Evolutionary conservation across 352 stramenopile genomes (phyloP).

Genomic region (Saprolegnia diclina): DNA sequence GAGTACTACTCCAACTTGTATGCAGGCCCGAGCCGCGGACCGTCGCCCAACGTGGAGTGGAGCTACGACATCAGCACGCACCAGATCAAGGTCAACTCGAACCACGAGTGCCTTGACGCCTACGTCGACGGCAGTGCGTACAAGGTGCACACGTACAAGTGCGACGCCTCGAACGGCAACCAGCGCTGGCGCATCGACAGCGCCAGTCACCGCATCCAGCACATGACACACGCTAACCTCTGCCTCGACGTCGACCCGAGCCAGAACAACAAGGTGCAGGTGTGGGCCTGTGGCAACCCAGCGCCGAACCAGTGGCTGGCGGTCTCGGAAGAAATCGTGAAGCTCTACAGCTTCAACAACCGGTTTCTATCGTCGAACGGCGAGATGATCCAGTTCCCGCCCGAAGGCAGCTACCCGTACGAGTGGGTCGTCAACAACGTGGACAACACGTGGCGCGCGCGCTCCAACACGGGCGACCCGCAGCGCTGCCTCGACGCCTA

Average conservation of each 20-base stretch:
- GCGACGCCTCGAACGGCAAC: conserved; percentile 48
- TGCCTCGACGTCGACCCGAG: conserved; percentile 40
- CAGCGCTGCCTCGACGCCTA: conserved; percentile 63
- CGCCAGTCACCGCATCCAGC: conserved; percentile 36
- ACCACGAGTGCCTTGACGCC: conserved; percentile 48
- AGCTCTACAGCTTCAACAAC: not conserved
- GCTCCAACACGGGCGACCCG: not conserved
- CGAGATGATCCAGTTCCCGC: not conserved
- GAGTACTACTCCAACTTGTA: not conserved
- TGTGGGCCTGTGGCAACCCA: not conserved
- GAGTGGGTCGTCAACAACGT: not conserved
- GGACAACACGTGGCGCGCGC: not conserved
- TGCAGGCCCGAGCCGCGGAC: not conserved
- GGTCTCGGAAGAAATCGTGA: not conserved
- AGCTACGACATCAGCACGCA: conserved; percentile 32
- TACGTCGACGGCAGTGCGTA: conserved; percentile 42
- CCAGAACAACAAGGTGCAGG: conserved; percentile 10
- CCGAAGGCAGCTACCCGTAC: not conserved
- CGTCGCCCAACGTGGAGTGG: not conserved
- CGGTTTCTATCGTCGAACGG: not conserved
- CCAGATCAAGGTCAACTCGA: conserved; percentile 88
- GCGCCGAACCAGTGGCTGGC: conserved; percentile 2
- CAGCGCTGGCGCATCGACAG: conserved; percentile 62
- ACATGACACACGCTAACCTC: conserved; percentile 41
- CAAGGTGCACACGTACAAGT: conserved; percentile 51